These are phyloP conservation scores for Botrytis paeoniae DNA, from an alignment of 2,329 filamentous ascomycete genomes.

Conservation along the genomic window DNA sequence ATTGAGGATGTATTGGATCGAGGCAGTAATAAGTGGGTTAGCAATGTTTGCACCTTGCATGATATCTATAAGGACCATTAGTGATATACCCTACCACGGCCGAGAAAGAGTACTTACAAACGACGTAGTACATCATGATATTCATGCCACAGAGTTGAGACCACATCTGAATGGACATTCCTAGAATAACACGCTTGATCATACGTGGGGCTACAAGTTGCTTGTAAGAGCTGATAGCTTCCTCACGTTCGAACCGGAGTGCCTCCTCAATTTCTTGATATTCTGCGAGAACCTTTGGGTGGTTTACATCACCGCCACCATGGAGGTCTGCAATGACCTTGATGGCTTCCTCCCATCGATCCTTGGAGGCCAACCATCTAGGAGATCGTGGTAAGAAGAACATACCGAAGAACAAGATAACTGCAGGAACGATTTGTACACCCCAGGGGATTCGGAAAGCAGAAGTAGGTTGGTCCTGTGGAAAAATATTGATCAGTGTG, in stretches of 20 bases:
- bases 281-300: slow-evolving; percentile 61
- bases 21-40: slow-evolving; percentile 60
- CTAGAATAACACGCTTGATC: slow-evolving; percentile 68
- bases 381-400: slow-evolving; percentile 64
- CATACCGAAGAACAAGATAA: slow-evolving; percentile 53
- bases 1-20: slow-evolving; percentile 75
- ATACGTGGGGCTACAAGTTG: slow-evolving; percentile 70
- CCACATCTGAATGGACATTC: slow-evolving; percentile 73
- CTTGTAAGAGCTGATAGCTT: slow-evolving; percentile 65
- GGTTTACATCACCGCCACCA: slow-evolving; percentile 52
- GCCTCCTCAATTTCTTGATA: slow-evolving; percentile 68
- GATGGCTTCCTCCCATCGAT: slow-evolving; percentile 64
- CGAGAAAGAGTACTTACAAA: slow-evolving; percentile 42
- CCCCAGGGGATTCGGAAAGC: slow-evolving; percentile 63
- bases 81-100: background rate
- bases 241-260: slow-evolving; percentile 68
- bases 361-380: slow-evolving; percentile 67
- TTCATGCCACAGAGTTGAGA: slow-evolving; percentile 74
- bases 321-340: slow-evolving; percentile 57
- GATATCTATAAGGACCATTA: slow-evolving; percentile 48
- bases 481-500: background rate
- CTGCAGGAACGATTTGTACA: slow-evolving; percentile 55
- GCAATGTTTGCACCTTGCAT: slow-evolving; percentile 61
- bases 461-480: slow-evolving; percentile 46
- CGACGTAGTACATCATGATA: slow-evolving; percentile 67